Evolutionary conservation across 2,329 filamentous ascomycete species (phyloP).

Genomic region (Geosmithia putterillii): DNA sequence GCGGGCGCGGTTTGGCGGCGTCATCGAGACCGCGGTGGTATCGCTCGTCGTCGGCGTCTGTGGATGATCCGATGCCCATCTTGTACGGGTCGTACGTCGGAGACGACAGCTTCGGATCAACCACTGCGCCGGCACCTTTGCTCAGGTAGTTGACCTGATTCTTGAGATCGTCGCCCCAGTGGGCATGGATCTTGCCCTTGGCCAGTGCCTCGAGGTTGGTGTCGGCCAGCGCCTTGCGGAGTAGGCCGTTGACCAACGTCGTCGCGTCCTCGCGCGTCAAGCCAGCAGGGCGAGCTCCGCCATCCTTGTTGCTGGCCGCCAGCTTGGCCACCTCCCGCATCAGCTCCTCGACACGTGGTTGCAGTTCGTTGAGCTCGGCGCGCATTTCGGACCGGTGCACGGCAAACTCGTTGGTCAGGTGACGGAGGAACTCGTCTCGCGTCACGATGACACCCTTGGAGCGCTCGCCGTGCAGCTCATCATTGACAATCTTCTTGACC

Average conservation of each 20-base stretch:
- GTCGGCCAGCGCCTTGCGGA: slow-evolving; percentile 30
- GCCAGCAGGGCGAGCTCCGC: slow-evolving; percentile 8
- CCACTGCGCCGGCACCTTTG: slow-evolving; percentile 47
- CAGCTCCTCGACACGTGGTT: slow-evolving; percentile 18
- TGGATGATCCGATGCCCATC: slow-evolving; percentile 4
- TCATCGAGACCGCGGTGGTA: slow-evolving; percentile 6
- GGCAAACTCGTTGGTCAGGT: slow-evolving; percentile 25
- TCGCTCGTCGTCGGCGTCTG: slow-evolving; percentile 8
- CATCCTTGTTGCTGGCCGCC: slow-evolving; percentile 8
- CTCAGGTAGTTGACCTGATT: slow-evolving; percentile 65
- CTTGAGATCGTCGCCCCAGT: slow-evolving; percentile 29
- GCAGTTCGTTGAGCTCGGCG: slow-evolving; percentile 24
- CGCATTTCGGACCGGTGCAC: slow-evolving; percentile 24
- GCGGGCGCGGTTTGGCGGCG: slow-evolving; percentile 12
- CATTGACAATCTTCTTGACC: slow-evolving; percentile 22
- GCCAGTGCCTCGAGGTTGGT: slow-evolving; percentile 34
- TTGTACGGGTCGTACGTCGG: slow-evolving; percentile 31
- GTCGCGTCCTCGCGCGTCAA: slow-evolving; percentile 28
- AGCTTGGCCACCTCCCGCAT: slow-evolving; percentile 16
- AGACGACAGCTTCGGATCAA: slow-evolving; percentile 51
- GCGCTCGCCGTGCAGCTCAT: slow-evolving; percentile 18
- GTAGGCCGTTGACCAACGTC: slow-evolving; percentile 23
- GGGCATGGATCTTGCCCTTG: slow-evolving; percentile 29
- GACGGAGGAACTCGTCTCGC: slow-evolving; percentile 33
- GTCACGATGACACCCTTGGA: slow-evolving; percentile 24